Percentiles rank a stretch among this genome's conserved stretches.
Evolutionary conservation across 1,284 basidiomycete genomes (phyloP).

Genomic region (Tilletia setariae): DNA sequence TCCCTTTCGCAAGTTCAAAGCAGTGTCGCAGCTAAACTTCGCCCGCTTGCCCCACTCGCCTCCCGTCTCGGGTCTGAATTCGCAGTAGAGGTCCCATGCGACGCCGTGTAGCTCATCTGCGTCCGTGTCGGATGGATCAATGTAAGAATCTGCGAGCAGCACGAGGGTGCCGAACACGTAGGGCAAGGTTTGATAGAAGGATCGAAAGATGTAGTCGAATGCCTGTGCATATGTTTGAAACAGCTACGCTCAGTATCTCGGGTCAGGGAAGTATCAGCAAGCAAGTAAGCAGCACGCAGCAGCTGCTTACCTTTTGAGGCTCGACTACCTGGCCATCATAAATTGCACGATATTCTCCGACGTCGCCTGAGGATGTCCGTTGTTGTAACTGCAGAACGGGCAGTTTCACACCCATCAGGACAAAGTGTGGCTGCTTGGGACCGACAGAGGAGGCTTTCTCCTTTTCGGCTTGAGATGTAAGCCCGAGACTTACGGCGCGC

Average conservation of each 20-base stretch:
- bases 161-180: constrained; percentile 44
- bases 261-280: too few relatives aligned
- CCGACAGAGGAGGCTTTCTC: constrained; percentile 59
- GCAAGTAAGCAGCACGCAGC: too few relatives aligned
- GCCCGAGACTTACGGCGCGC: constrained; percentile 76
- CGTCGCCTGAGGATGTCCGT: constrained; percentile 7
- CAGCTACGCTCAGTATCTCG: too few relatives aligned
- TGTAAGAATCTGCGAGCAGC: constrained; percentile 46
- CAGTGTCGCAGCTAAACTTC: constrained; percentile 38
- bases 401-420: constrained; percentile 83
- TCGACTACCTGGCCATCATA: constrained; percentile 68
- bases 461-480: constrained; percentile 54
- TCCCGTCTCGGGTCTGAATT: constrained; percentile 48
- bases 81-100: constrained; percentile 45
- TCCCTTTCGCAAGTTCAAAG: constrained; percentile 35
- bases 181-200: constrained; percentile 49
- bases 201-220: constrained; percentile 44
- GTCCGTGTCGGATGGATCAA: constrained; percentile 14
- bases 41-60: constrained; percentile 52
- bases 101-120: constrained; percentile 34
- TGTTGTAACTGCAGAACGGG: constrained; percentile 72
- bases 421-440: constrained; percentile 84
- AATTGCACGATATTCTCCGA: constrained; percentile 75
- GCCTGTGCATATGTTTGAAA: constrained; percentile 22
- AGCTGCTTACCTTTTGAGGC: constrained; percentile 61